phyloP scores from a whole-genome alignment of 2,329 filamentous ascomycete genomes.

The Curvularia sp. region DNA sequence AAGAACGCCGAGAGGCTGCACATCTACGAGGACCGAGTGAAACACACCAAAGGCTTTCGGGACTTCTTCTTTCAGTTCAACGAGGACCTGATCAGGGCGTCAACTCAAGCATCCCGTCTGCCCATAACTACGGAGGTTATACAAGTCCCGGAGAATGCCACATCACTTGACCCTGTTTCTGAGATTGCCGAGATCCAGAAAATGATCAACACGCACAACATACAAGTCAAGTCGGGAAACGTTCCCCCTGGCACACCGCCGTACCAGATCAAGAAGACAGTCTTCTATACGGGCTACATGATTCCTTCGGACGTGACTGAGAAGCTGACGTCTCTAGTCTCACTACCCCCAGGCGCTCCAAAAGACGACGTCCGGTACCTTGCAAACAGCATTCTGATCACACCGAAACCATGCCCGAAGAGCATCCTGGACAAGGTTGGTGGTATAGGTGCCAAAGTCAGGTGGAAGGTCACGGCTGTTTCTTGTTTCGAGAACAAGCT shows the following conservation, averaged over 20 bases:
- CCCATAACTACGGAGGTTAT: constrained; percentile 81
- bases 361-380: constrained; percentile 79
- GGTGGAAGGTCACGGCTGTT: constrained; percentile 81
- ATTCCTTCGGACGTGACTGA: constrained; percentile 75
- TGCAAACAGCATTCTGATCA: constrained; percentile 91
- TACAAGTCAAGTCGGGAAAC: constrained; percentile 57
- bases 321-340: constrained; percentile 72
- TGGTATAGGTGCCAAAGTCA: constrained; percentile 81
- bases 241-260: constrained; percentile 56
- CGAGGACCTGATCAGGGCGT: constrained; percentile 57
- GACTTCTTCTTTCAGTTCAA: constrained; percentile 85
- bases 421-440: constrained; percentile 82
- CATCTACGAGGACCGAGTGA: constrained; percentile 69
- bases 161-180: constrained; percentile 74
- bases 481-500: constrained; percentile 79
- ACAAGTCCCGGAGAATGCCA: constrained; percentile 79
- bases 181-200: constrained; percentile 87
- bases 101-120: constrained; percentile 60
- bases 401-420: constrained; percentile 74
- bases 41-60: constrained; percentile 79
- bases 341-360: constrained; percentile 66
- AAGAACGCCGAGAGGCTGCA: constrained; percentile 79
- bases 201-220: constrained; percentile 88
- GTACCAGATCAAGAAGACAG: constrained; percentile 80
- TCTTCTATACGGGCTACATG: constrained; percentile 93